These are phyloP conservation scores for Thielaviopsis populi DNA, from an alignment of 2,329 filamentous ascomycete species.

Conservation along the genomic window DNA sequence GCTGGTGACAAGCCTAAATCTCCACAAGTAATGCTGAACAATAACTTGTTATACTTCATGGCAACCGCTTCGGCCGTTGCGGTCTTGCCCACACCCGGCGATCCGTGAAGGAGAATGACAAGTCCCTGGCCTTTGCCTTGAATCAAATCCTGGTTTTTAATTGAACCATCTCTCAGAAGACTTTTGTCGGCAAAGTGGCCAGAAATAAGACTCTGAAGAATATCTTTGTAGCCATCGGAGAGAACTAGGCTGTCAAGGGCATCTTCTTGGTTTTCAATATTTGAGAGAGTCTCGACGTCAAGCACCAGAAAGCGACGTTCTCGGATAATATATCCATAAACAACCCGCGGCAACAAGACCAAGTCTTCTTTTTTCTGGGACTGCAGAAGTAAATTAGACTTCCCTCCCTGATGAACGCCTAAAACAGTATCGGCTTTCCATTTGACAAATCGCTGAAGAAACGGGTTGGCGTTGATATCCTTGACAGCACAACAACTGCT, in stretches of 20 bases:
- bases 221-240: too few species aligned
- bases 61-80: conserved; percentile 32
- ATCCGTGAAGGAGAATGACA: conserved; percentile 32
- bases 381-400: not conserved
- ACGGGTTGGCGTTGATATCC: not conserved
- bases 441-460: not conserved
- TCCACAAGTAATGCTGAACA: conserved; percentile 23
- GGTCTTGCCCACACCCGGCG: conserved; percentile 36
- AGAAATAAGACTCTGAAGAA: too few species aligned
- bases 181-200: not conserved
- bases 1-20: not conserved
- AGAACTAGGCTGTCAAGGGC: too few species aligned
- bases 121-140: conserved; percentile 32
- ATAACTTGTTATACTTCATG: conserved; percentile 28
- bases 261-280: not conserved
- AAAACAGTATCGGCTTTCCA: not conserved
- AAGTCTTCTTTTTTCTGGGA: not conserved
- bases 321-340: not conserved
- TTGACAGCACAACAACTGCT: not conserved
- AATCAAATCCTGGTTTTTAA: conserved; percentile 25
- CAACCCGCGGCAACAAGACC: not conserved
- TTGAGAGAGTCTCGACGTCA: not conserved
- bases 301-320: not conserved
- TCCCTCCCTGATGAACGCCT: too few species aligned
- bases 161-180: not conserved